Conservation (phyloP, 495 filamentous ascomycete species). For the Penicillium tannophilum region DNA sequence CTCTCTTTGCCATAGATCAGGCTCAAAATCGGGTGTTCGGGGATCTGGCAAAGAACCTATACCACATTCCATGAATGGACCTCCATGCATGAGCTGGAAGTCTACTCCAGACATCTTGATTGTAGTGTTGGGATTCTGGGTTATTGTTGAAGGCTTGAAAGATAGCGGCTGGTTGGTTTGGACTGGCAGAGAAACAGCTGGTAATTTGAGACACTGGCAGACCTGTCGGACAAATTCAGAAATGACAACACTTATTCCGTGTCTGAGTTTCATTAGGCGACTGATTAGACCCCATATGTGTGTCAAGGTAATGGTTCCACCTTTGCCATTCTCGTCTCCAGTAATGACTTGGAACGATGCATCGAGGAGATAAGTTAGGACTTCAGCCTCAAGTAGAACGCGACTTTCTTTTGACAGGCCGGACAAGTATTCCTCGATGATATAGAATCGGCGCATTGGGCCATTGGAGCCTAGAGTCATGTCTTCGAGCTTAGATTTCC, state of each 20-base stretch:
- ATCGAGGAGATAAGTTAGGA: conserved; percentile 48
- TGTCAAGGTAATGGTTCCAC: conserved; percentile 5
- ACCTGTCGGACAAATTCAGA: conserved; percentile 26
- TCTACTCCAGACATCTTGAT: conserved; percentile 37
- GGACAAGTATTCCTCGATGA: conserved; percentile 11
- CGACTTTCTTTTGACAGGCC: conserved; percentile 21
- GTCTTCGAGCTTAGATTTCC: neutral
- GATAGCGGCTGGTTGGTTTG: conserved; percentile 25
- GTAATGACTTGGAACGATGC: conserved; percentile 33
- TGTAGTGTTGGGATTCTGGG: conserved; percentile 14
- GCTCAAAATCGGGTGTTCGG: conserved; percentile 65
- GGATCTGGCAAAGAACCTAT: conserved; percentile 67
- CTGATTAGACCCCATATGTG: conserved; percentile 23
- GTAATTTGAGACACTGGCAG: conserved; percentile 27
- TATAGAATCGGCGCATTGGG: neutral
- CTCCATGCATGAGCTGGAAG: conserved; percentile 69
- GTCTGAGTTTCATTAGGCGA: conserved; percentile 20
- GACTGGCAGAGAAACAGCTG: conserved; percentile 13
- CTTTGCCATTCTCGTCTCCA: conserved; percentile 5
- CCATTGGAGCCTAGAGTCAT: neutral
- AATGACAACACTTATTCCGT: conserved; percentile 30
- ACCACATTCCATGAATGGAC: conserved; percentile 72
- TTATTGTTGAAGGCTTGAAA: conserved; percentile 36
- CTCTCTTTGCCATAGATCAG: conserved; percentile 74
- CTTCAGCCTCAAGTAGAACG: conserved; percentile 34